A percentile compares a stretch with the other conserved stretches of the same genome.
Conservation (phyloP, 2,329 filamentous ascomycete genomes). For the Diaporthe velutina region DNA sequence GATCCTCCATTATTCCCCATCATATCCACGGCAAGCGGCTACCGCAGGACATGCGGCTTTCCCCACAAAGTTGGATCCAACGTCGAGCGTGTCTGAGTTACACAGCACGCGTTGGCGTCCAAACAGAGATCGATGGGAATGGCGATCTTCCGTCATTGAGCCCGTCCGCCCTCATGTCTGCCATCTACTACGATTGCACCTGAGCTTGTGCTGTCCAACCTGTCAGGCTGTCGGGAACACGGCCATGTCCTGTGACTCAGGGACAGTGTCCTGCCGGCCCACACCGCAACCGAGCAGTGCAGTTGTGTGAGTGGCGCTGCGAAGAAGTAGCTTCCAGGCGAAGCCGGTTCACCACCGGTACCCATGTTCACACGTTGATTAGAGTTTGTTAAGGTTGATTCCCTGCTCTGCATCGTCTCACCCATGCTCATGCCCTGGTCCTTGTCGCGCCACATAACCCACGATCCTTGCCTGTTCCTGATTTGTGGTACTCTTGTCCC, state of each 20-base stretch:
- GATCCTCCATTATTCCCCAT: slow-evolving; percentile 29
- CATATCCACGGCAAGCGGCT: slow-evolving; percentile 16
- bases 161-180: neutral
- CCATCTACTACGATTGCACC: neutral
- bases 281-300: slow-evolving; percentile 19
- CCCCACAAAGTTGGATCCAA: slow-evolving; percentile 16
- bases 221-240: slow-evolving; percentile 9
- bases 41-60: slow-evolving; percentile 2
- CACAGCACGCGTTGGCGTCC: slow-evolving; percentile 8
- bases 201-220: slow-evolving; percentile 9
- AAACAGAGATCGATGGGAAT: slow-evolving; percentile 24
- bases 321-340: slow-evolving; percentile 5
- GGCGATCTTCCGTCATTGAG: slow-evolving; percentile 15
- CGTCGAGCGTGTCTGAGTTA: neutral
- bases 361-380: slow-evolving; percentile 18
- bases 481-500: slow-evolving; percentile 16
- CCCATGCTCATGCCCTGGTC: slow-evolving; percentile 4
- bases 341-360: neutral
- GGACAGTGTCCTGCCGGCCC: slow-evolving; percentile 18
- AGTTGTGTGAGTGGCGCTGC: slow-evolving; percentile 18
- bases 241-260: slow-evolving; percentile 26
- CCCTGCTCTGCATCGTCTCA: slow-evolving; percentile 1
- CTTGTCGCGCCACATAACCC: slow-evolving; percentile 10
- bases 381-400: slow-evolving; percentile 31
- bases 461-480: slow-evolving; percentile 32